phyloP scores from a whole-genome alignment of 352 stramenopile species.

The Phytophthora sp. region DNA sequence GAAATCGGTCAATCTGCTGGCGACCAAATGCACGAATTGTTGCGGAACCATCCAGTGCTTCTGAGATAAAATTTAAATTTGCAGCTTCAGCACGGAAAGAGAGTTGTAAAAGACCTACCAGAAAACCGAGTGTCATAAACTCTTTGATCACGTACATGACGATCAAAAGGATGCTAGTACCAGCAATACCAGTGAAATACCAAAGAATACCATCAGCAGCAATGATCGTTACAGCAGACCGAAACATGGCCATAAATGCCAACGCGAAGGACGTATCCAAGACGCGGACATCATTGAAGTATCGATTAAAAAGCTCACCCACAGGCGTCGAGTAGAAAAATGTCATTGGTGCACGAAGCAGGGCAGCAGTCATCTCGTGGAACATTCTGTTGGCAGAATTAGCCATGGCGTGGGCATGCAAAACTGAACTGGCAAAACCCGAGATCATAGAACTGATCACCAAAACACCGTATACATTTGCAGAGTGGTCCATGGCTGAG shows the following conservation, averaged over 20 bases:
- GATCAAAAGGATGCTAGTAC: slow-evolving; percentile 38
- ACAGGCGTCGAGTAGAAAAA: slow-evolving; percentile 60
- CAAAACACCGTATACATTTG: slow-evolving; percentile 38
- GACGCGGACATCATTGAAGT: slow-evolving; percentile 44
- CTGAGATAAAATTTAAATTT: slow-evolving; percentile 52
- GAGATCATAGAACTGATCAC: slow-evolving; percentile 46
- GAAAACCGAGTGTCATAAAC: slow-evolving; percentile 35
- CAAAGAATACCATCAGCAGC: slow-evolving; percentile 37
- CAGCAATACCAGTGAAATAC: slow-evolving; percentile 43
- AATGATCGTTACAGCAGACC: slow-evolving; percentile 33
- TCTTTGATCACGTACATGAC: slow-evolving; percentile 45
- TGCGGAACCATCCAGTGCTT: slow-evolving; percentile 40
- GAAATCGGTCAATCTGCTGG: slow-evolving; percentile 35
- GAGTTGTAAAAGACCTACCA: slow-evolving; percentile 41
- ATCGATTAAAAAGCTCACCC: slow-evolving; percentile 51
- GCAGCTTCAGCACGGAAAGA: slow-evolving; percentile 39
- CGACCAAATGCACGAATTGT: slow-evolving; percentile 46
- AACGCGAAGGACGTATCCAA: slow-evolving; percentile 34
- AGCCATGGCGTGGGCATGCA: slow-evolving; percentile 38
- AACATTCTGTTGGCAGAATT: slow-evolving; percentile 46
- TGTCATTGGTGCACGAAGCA: slow-evolving; percentile 45
- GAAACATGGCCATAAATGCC: slow-evolving; percentile 41
- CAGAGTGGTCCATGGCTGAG: slow-evolving; percentile 32
- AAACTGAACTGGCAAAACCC: slow-evolving; percentile 38
- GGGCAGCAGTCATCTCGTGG: slow-evolving; percentile 46